phyloP scores from a whole-genome alignment of 148 eudicot species.

The Selenicereus undatus region DNA sequence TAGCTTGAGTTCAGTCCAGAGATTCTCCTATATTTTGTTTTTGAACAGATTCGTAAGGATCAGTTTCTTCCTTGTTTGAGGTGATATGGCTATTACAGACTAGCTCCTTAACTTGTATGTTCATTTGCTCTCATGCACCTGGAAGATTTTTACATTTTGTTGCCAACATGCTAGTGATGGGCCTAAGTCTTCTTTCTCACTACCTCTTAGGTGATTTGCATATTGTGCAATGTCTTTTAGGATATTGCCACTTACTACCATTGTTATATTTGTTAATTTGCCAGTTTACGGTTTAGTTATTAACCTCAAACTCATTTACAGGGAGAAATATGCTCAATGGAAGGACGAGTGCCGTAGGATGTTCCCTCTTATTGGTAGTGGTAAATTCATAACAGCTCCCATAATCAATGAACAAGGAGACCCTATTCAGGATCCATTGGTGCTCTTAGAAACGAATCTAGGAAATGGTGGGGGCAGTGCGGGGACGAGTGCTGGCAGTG shows the following conservation, averaged over 20 bases:
- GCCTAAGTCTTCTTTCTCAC: background rate
- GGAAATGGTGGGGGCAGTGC: slow-evolving; percentile 30
- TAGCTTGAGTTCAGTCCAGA: no score
- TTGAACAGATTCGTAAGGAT: background rate
- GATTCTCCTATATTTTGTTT: background rate
- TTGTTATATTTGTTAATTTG: background rate
- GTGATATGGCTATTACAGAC: no score
- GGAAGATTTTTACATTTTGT: background rate
- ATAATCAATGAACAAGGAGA: slow-evolving; percentile 71
- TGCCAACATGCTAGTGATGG: background rate
- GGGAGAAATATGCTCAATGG: slow-evolving; percentile 61
- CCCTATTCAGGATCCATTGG: slow-evolving; percentile 79
- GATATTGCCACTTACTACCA: background rate
- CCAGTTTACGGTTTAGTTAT: background rate
- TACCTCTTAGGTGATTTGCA: background rate
- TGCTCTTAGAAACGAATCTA: slow-evolving; percentile 53
- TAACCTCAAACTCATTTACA: slow-evolving; percentile 24
- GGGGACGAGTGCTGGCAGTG: slow-evolving; percentile 15
- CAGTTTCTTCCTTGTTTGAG: background rate
- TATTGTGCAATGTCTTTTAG: background rate
- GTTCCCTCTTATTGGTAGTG: slow-evolving; percentile 93
- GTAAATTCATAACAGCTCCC: slow-evolving; percentile 83
- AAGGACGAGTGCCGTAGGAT: slow-evolving; percentile 74
- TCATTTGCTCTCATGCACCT: background rate
- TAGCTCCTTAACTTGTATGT: background rate